Base-by-base conservation (phyloP, 2,329 filamentous ascomycete genomes). In the Sporothrix schenckii region DNA sequence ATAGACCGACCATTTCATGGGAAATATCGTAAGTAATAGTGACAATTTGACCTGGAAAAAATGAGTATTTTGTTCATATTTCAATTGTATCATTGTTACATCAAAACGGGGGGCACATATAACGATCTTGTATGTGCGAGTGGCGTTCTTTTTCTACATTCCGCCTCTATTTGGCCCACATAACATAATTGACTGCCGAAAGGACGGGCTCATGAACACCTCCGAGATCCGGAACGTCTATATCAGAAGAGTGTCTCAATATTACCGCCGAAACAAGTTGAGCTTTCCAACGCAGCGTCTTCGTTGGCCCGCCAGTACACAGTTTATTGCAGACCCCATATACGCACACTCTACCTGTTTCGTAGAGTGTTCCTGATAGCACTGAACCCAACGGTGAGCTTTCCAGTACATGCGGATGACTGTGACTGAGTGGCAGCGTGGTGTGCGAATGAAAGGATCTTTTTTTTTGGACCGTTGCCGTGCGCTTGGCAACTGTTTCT, bases 151-250 rank as follows among this genome's bases (percentile, higher is more conserved):
- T 60, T 58, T 24, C 24, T 24, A 24, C 24, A 24, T 24, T 24
- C 24, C 24, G 24, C 24, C 24, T 24, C 24, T 24, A 1, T 68
- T 60, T 58, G 39, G 66, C 13, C 4, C 16, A 44, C 52, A 58
- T 14, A 49, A 39, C 44, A 41, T 3, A 44, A 11, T 5, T 53
- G 19, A 19, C 13, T 21, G 47, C 27, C 49, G 65, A 54, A 67
- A 65, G 39, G 60, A 34, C 58, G 58, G 39, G 44, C 39, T 68
- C 47, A 67, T 67, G 39, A 47, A 63, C 58, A 63, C 58, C 58
- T 47, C 58, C 39, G 58, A 63, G 30, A 24, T 67, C 44, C 63
- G 47, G 63, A 41, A 19, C 41, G 34, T n/a, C 65, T 54, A 27
- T 44, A 54, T 14, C 11, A 39, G 16, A 44, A 21, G n/a, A 27